phyloP scores from a whole-genome alignment of 768 basidiomycete species.

The Suillus ampliporus region DNA sequence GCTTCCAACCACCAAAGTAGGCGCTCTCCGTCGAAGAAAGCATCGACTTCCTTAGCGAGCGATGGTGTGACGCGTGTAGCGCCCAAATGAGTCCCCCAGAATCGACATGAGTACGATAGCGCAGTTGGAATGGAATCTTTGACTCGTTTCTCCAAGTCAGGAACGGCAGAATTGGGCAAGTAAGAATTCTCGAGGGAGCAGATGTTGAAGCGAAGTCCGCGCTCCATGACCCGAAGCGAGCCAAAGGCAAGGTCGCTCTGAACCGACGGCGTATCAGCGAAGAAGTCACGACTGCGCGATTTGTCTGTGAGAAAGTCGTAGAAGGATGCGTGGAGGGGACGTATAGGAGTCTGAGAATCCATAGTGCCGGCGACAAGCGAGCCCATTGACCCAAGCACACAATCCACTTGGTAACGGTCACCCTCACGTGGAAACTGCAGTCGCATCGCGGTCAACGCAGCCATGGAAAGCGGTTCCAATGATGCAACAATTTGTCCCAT shows the following conservation, averaged over 20 bases:
- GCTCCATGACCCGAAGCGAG: slow-evolving; percentile 34
- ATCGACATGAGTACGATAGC: slow-evolving; percentile 39
- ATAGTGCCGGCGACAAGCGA: slow-evolving; percentile 8
- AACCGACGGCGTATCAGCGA: slow-evolving; percentile 1
- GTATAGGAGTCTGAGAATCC: slow-evolving; percentile 14
- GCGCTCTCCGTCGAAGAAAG: slow-evolving; percentile 24
- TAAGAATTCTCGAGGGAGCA: slow-evolving; percentile 31
- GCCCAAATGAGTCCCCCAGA: slow-evolving; percentile 37
- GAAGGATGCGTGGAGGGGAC: slow-evolving; percentile 34
- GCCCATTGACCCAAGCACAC: slow-evolving; percentile 4
- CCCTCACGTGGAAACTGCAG: neutral
- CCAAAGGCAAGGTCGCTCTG: slow-evolving; percentile 17
- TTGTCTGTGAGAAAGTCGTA: slow-evolving; percentile 27
- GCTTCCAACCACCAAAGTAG: neutral
- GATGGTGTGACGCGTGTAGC: neutral
- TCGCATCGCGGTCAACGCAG: neutral
- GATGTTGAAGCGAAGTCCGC: slow-evolving; percentile 20
- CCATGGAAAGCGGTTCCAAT: slow-evolving; percentile 8
- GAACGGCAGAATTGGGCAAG: slow-evolving; percentile 26
- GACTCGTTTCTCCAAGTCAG: slow-evolving; percentile 17
- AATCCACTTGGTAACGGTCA: slow-evolving; percentile 28
- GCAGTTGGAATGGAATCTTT: slow-evolving; percentile 26
- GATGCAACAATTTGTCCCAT: slow-evolving; percentile 4
- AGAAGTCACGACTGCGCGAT: slow-evolving; percentile 19
- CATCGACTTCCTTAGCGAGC: slow-evolving; percentile 21